A percentile compares a stretch with the other conserved stretches of the same genome.
phyloP scores from a whole-genome alignment of 2,329 filamentous ascomycete species.

The Plenodomus biglobosus region DNA sequence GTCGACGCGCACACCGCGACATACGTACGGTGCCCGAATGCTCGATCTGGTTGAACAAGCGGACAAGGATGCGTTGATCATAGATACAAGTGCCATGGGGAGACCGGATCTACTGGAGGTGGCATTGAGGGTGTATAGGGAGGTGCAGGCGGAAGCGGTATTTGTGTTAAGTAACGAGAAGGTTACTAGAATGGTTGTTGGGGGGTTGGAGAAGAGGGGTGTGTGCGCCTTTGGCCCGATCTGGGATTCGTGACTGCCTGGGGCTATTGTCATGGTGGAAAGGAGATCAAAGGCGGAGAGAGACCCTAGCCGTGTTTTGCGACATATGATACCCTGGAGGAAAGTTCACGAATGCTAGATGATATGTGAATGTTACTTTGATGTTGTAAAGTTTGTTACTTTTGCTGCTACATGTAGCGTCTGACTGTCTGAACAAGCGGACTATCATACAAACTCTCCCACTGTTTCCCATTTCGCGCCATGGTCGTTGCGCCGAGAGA shows the following conservation, averaged over 20 bases:
- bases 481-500: neutral
- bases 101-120: slow-evolving; percentile 63
- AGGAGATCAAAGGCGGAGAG: neutral
- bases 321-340: neutral
- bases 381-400: neutral
- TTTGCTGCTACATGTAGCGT: neutral
- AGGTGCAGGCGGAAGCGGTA: slow-evolving; percentile 64
- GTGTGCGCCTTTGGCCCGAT: slow-evolving; percentile 72
- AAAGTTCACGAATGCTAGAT: neutral
- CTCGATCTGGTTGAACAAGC: slow-evolving; percentile 58
- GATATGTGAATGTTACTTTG: neutral
- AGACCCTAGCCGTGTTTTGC: neutral
- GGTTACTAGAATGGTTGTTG: slow-evolving; percentile 69
- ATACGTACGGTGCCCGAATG: slow-evolving; percentile 64
- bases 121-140: slow-evolving; percentile 53
- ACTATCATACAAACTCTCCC: neutral
- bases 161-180: slow-evolving; percentile 72
- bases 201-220: slow-evolving; percentile 66
- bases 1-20: slow-evolving; percentile 63
- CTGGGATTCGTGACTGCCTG: slow-evolving; percentile 66
- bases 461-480: neutral
- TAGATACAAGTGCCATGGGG: slow-evolving; percentile 64
- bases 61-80: slow-evolving; percentile 65
- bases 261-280: too few relatives aligned
- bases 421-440: neutral